These are phyloP conservation scores for Orobanche coerulescens DNA, from an alignment of 257 asterid genomes.

Conservation along the genomic window DNA sequence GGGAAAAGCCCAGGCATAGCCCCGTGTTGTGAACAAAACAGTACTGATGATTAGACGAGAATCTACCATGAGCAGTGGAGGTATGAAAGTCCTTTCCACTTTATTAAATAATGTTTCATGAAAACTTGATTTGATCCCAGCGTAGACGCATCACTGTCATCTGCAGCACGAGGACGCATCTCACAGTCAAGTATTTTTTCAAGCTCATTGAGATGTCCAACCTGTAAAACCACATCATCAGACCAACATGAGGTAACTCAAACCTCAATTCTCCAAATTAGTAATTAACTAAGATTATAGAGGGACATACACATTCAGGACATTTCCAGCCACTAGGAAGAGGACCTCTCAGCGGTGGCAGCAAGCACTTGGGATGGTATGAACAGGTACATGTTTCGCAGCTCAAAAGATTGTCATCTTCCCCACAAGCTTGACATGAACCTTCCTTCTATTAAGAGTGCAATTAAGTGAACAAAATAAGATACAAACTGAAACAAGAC, in stretches of 20 bases:
- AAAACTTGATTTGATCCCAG: slow-evolving; percentile 71
- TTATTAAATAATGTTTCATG: slow-evolving; percentile 84
- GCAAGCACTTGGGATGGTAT: slow-evolving; percentile 76
- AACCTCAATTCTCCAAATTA: not conserved
- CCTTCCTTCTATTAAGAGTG: slow-evolving; percentile 53
- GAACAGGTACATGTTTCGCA: slow-evolving; percentile 80
- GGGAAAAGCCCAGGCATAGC: not conserved
- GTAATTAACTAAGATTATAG: slow-evolving; percentile 11
- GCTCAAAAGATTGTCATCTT: slow-evolving; percentile 44
- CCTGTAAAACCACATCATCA: slow-evolving; percentile 37
- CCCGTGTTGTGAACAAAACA: slow-evolving; percentile 8
- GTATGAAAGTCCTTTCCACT: slow-evolving; percentile 93
- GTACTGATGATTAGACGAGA: slow-evolving; percentile 18
- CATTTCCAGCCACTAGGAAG: slow-evolving; percentile 76
- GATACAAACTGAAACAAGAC: not conserved
- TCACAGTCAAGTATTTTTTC: slow-evolving; percentile 89
- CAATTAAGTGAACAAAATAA: not conserved
- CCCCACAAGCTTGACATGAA: slow-evolving; percentile 76
- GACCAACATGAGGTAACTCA: slow-evolving; percentile 16
- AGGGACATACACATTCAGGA: slow-evolving; percentile 82
- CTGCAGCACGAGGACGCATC: slow-evolving; percentile 69
- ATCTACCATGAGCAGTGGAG: slow-evolving; percentile 88
- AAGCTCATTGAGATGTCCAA: slow-evolving; percentile 73
- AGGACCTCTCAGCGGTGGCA: slow-evolving; percentile 59
- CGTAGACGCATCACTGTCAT: slow-evolving; percentile 56